These are phyloP conservation scores for Crithidia bombi DNA, from an alignment of 208 protist species.

Conservation along the genomic window DNA sequence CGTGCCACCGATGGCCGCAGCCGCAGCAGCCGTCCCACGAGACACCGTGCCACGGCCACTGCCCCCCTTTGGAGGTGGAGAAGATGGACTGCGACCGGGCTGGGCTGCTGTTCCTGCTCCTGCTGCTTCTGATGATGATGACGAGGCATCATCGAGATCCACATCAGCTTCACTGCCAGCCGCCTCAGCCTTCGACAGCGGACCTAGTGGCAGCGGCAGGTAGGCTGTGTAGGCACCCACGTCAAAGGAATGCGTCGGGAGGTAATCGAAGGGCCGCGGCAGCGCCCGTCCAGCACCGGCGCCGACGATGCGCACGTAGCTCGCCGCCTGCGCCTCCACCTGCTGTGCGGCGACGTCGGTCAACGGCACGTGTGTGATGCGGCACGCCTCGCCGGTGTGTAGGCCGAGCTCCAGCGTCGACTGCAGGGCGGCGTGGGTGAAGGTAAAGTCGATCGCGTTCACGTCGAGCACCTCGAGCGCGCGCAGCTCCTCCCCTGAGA, in stretches of 20 bases:
- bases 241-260: constrained; percentile 54
- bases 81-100: neutral
- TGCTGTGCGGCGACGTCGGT: constrained; percentile 41
- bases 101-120: neutral
- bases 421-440: constrained; percentile 65
- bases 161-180: constrained; percentile 8
- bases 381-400: constrained; percentile 49
- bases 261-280: constrained; percentile 41
- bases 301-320: constrained; percentile 52
- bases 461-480: constrained; percentile 67
- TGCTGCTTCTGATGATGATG: neutral
- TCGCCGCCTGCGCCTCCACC: constrained; percentile 41
- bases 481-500: constrained; percentile 38
- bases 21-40: neutral
- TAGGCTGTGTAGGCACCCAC: constrained; percentile 66
- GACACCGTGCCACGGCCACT: neutral
- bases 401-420: constrained; percentile 60
- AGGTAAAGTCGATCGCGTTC: constrained; percentile 71
- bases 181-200: constrained; percentile 6
- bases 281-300: constrained; percentile 29
- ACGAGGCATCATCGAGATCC: constrained; percentile 2
- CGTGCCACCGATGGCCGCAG: constrained; percentile 4
- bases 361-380: constrained; percentile 67
- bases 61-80: neutral
- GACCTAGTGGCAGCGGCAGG: constrained; percentile 39